Base-by-base conservation (phyloP, 2,329 filamentous ascomycete genomes). In the Plenodomus biglobosus region DNA sequence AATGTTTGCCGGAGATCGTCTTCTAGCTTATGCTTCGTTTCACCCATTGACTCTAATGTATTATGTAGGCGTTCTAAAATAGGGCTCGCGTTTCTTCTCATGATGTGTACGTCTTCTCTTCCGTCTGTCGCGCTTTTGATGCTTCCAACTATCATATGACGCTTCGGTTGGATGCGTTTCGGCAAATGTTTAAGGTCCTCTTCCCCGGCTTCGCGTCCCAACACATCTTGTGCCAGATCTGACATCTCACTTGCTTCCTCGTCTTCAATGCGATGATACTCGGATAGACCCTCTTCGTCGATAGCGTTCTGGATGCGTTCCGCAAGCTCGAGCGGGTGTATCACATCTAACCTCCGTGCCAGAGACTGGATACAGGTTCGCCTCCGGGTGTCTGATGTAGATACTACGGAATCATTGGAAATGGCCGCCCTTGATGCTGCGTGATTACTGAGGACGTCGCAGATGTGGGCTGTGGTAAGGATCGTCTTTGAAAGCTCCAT, bases 241-340 rank as follows among this genome's bases (percentile, higher is more conserved):
- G 88, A 82, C 61, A 94, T 84, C 51, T 86, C 82, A 17, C 80
- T 83, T 0, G 85, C 84, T 54, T 89, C 84, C 43, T 81, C 84
- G 52, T 92, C 85, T 58, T 94, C 85, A 1, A 86, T 80, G 30
- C 86, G 82, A 61, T 96, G 92, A 61, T 89, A 86, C 57, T 89
- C 84, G 15, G 85, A 79, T n/a, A 97, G 76, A 0, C 91, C 90
- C 54, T 96, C 92, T 73, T 97, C 94, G 62, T 99, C 94, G 48
- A 99, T 95, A 3, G 92, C 86, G 2, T 81, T 77, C 41, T 81
- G 75, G 49, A 99, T 96, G 18, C 80, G 81, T 18, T 77, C 73
- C 2, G 92, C 88, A 3, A 97, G 80, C 36, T 81, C 78, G 10
- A 77, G 74, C 0, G 91, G 88, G 2, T 83, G 82, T 11, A 81